Evolutionary conservation across 768 basidiomycete genomes (phyloP), one percentile per base, ranked within the genome.

Genomic region (Pleurotus eryngii): DNA sequence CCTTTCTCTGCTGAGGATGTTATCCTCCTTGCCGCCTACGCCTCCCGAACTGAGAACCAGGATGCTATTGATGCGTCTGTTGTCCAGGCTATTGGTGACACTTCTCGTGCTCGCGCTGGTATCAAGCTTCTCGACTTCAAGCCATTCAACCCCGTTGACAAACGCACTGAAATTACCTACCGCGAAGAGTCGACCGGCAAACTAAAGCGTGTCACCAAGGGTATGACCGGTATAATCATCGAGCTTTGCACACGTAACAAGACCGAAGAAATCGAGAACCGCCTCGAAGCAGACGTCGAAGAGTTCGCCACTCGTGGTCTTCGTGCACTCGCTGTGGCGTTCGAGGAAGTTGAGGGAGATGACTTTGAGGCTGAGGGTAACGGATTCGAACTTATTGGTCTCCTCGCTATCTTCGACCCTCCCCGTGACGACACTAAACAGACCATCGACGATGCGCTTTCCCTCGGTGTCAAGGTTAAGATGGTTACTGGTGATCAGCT

Each of bases 401-500:
- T 98, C 24, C 87, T 98, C 56, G 86, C 95, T 66, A 98, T 98
- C 79, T 98, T 92, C 75, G 95, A 98, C 70, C 95, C 95, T 60
- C 96, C 96, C 61, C 94, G 96, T 74, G 90, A 90, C 1, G 96
- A 98, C 70, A 98, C 96, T 74, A 97, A 98, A 80, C 92, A 97
- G 77, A 98, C 96, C 17, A 98, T 98, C 69, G 95, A 98, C 67
- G 95, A 98, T 72, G 95, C 96, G 54, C 79, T 94, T 57, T 87
- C 88, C 57, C 92, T 98, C 69, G 96, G 96, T 73, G 95, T 98
- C 66, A 90, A 88, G 71, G 95, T 98, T 72, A 98, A 98, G 89
- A 98, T 98, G 96, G 96, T 98, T 60, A 98, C 96, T n/a, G 96
- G 96, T 81, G 96, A 98, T 72, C 96, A 98, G 79, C 92, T 98